phyloP scores from a whole-genome alignment of 1,139 yeast genomes.

The Lodderomyces pseudojiufengensis region DNA sequence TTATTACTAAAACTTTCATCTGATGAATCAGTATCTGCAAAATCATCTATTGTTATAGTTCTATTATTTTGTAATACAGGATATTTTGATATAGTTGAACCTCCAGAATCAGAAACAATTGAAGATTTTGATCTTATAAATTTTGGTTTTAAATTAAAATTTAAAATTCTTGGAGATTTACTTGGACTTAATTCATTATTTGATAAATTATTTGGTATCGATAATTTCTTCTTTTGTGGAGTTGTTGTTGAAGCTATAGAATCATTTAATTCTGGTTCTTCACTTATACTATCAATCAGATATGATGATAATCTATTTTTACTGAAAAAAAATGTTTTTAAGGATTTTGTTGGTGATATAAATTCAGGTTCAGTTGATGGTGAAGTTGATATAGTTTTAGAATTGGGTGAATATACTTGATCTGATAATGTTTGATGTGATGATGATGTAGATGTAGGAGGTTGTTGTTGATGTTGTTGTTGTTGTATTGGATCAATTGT shows the following conservation, averaged over 20 bases:
- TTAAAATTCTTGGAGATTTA: slow-evolving; percentile 12
- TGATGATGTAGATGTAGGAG: slow-evolving; percentile 7
- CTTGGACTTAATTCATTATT: slow-evolving; percentile 12
- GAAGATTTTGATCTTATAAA: slow-evolving; percentile 23
- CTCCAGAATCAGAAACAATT: slow-evolving; percentile 9
- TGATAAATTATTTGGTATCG: not conserved
- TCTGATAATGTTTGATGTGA: slow-evolving; percentile 9
- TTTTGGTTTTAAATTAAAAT: slow-evolving; percentile 19
- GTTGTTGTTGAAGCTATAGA: no score
- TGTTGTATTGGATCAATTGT: not conserved
- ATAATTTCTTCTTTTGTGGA: slow-evolving; percentile 8
- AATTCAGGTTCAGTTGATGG: slow-evolving; percentile 11
- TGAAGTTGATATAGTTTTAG: slow-evolving; percentile 4
- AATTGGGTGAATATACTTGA: not conserved
- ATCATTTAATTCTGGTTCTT: slow-evolving; percentile 23
- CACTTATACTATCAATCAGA: slow-evolving; percentile 27
- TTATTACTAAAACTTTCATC: slow-evolving; percentile 12
- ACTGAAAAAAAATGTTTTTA: slow-evolving; percentile 22
- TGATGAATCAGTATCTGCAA: slow-evolving; percentile 37
- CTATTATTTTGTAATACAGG: slow-evolving; percentile 4
- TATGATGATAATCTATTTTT: slow-evolving; percentile 24
- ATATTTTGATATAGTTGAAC: slow-evolving; percentile 3
- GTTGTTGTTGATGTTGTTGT: slow-evolving; percentile 2
- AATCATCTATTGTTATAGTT: slow-evolving; percentile 31
- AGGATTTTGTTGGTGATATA: slow-evolving; percentile 28